phyloP scores from a whole-genome alignment of 2,329 filamentous ascomycete genomes.

The Diplodia seriata region DNA sequence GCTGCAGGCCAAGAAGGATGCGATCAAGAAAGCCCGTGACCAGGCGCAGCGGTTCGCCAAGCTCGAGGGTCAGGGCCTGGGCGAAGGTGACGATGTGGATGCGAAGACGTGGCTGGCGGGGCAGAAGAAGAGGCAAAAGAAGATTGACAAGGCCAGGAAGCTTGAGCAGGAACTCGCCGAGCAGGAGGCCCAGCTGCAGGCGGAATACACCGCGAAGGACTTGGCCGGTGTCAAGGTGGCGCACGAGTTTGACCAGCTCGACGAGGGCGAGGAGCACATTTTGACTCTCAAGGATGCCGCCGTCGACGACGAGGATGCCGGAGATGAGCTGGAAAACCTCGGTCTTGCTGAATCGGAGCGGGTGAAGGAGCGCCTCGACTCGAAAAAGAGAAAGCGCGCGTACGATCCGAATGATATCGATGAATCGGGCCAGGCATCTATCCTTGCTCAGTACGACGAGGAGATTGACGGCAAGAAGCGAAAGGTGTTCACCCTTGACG shows the following conservation, averaged over 20 bases:
- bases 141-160: slow-evolving; percentile 76
- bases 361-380: slow-evolving; percentile 75
- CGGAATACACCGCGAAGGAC: slow-evolving; percentile 83
- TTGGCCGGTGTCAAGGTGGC: slow-evolving; percentile 90
- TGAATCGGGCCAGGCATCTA: slow-evolving; percentile 67
- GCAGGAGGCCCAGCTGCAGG: slow-evolving; percentile 67
- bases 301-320: slow-evolving; percentile 81
- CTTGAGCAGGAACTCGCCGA: slow-evolving; percentile 79
- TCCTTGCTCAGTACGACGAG: slow-evolving; percentile 93
- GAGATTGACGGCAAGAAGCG: slow-evolving; percentile 90
- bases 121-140: slow-evolving; percentile 93
- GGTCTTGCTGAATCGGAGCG: slow-evolving; percentile 74
- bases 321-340: slow-evolving; percentile 86
- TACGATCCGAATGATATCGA: slow-evolving; percentile 84
- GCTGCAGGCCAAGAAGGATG: slow-evolving; percentile 80
- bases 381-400: slow-evolving; percentile 87
- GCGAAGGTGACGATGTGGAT: slow-evolving; percentile 75
- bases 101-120: slow-evolving; percentile 86
- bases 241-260: slow-evolving; percentile 82
- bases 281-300: slow-evolving; percentile 93
- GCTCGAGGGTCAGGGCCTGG: slow-evolving; percentile 83
- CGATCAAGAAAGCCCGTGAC: slow-evolving; percentile 87
- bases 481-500: slow-evolving; percentile 87
- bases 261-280: slow-evolving; percentile 83
- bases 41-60: slow-evolving; percentile 76